Evolutionary conservation across 345 rosid genomes (phyloP).

Genomic region (Hirschfeldia incana): DNA sequence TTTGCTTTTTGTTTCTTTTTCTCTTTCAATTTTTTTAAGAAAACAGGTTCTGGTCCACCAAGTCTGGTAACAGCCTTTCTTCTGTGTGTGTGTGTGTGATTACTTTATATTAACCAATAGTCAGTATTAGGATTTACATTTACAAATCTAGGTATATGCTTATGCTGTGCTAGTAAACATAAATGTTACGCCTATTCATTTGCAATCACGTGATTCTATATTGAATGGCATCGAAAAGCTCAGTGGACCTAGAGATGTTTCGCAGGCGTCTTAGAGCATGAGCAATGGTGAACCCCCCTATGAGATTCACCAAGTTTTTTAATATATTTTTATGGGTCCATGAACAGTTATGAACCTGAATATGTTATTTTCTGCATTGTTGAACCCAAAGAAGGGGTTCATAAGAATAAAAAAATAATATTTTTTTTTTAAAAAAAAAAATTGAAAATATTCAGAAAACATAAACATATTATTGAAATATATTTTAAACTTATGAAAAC

Average conservation of each 20-base stretch:
- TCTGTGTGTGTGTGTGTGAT: neutral
- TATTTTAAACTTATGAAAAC: too few relatives aligned
- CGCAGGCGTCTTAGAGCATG: neutral
- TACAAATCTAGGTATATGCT: constrained; percentile 18
- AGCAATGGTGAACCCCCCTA: too few relatives aligned
- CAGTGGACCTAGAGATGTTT: constrained; percentile 10
- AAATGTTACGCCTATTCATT: neutral
- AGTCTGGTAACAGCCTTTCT: constrained; percentile 25
- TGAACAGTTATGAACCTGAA: too few relatives aligned
- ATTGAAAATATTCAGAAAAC: too few relatives aligned
- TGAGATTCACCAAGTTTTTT: too few relatives aligned
- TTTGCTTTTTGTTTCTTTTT: constrained; percentile 19
- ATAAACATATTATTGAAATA: too few relatives aligned
- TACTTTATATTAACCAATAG: neutral
- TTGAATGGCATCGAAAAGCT: neutral
- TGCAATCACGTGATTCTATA: constrained; percentile 1
- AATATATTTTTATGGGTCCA: too few relatives aligned
- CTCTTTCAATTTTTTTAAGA: neutral
- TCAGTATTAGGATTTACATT: neutral
- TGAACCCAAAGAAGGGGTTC: too few relatives aligned
- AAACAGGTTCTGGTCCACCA: constrained; percentile 21
- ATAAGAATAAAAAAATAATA: too few relatives aligned
- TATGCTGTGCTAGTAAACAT: constrained; percentile 19
- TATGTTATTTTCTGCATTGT: too few relatives aligned
- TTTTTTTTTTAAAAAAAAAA: too few relatives aligned